Evolutionary conservation across 2,329 filamentous ascomycete species (phyloP).

Genomic region (Aureobasidium leucospermi): DNA sequence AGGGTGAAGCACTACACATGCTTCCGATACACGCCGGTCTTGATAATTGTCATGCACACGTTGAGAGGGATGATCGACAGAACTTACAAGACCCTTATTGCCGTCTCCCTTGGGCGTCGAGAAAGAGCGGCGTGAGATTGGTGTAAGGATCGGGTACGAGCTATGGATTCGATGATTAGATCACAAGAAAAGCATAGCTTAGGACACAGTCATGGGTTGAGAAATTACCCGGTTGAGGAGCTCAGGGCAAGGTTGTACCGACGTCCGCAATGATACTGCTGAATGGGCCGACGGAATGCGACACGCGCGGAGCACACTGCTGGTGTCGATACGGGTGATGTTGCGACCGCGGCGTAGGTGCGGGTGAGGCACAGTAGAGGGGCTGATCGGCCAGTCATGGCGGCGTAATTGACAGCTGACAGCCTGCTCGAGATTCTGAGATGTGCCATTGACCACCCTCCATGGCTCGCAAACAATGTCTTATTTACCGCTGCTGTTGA

Average conservation of each 20-base stretch:
- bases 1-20: not conserved
- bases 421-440: not conserved
- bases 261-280: not conserved
- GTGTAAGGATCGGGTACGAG: not conserved
- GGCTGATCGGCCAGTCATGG: not conserved
- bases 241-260: not conserved
- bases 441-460: not conserved
- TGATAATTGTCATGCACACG: not conserved
- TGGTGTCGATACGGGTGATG: not conserved
- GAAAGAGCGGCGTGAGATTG: not conserved
- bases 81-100: not conserved
- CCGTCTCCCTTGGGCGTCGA: not conserved
- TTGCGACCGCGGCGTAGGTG: not conserved
- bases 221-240: not conserved
- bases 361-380: not conserved
- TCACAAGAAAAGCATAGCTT: not conserved
- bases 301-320: not conserved
- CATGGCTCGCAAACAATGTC: conserved; percentile 7
- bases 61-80: not conserved
- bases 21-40: not conserved
- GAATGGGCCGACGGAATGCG: not conserved
- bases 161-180: not conserved
- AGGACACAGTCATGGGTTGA: not conserved
- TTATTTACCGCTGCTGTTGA: conserved; percentile 1
- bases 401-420: conserved; percentile 1